These are phyloP conservation scores for Nematodospora valgi DNA, from an alignment of 805 yeast species.

Conservation along the genomic window DNA sequence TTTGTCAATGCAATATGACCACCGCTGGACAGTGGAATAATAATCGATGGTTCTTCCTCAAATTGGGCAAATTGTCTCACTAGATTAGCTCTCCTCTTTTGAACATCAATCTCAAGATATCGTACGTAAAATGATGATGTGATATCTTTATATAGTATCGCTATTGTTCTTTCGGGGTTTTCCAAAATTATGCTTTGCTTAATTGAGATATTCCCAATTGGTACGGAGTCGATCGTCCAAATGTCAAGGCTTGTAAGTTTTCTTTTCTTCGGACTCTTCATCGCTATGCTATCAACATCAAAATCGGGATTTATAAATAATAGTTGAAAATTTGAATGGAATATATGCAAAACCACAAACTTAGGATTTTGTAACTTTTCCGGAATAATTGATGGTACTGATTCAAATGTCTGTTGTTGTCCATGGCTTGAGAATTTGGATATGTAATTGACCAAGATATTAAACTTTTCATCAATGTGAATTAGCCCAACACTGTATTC, in stretches of 20 bases:
- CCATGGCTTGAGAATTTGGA: constrained; percentile 2
- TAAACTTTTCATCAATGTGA: background rate
- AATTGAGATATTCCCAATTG: constrained; percentile 8
- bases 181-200: constrained; percentile 1
- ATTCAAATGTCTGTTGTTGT: constrained; percentile 6
- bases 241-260: background rate
- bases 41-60: constrained; percentile 5
- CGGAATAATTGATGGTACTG: constrained; percentile 3
- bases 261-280: background rate
- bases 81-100: background rate
- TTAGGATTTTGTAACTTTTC: constrained; percentile 6
- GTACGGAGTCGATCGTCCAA: background rate
- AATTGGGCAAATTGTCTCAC: constrained; percentile 7
- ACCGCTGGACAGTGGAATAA: constrained; percentile 5
- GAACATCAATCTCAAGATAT: constrained; percentile 1
- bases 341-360: constrained; percentile 3
- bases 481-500: constrained; percentile 4
- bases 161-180: constrained; percentile 3
- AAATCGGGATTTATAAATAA: constrained; percentile 1
- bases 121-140: constrained; percentile 4
- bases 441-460: background rate
- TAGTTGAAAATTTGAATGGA: constrained; percentile 5
- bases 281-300: background rate
- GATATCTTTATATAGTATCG: constrained; percentile 6
- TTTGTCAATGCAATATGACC: constrained; percentile 5